Evolutionary conservation across 2,329 filamentous ascomycete genomes (phyloP), one percentile per base, ranked within the genome.

Genomic region (Botrytis sinoallii): DNA sequence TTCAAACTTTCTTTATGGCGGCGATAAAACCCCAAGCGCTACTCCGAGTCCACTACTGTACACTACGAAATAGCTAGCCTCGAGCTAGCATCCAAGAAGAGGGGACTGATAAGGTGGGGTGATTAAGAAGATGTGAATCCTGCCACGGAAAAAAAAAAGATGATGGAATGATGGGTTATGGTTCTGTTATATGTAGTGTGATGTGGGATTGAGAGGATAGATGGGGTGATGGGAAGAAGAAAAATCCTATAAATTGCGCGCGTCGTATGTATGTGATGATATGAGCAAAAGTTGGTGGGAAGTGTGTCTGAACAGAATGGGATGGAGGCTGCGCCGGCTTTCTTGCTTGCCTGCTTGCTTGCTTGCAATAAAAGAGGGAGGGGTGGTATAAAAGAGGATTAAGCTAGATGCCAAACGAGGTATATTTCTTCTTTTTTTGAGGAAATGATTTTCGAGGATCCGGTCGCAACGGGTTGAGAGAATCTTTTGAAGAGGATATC

Each of bases 11-110:
- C 59, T 64, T 63, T 63, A 44, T 48, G 42, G 69, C 69, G 59
- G 59, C 59, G 52, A 71, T 63, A 46, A 44, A 70, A 61, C 55
- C 40, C 44, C 57, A 64, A 64, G 69, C 59, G 69, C 60, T 64
- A 64, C 61, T 64, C 61, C 69, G 69, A 52, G 69, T 71, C 59
- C 69, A 71, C 68, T 60, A 55, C 40, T 63, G 29, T 44, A 48
- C 38, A 61, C 60, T 42, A 42, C 38, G 38, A 64, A 64, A 42
- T 44, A 64, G n/a, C 61, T 64, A 64, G 61, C 61, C 42, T 63
- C 60, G 25, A 35, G 32, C 32, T 55, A 38, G 59, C 59, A 35
- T 60, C 20, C 59, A 32, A 38, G 59, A 35, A 59, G 59, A 25
- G n/a, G 18, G 25, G 38, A 29, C 40, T 64, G 69, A 64, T 64